phyloP scores from a whole-genome alignment of 345 rosid genomes.

The Pistacia integerrima region DNA sequence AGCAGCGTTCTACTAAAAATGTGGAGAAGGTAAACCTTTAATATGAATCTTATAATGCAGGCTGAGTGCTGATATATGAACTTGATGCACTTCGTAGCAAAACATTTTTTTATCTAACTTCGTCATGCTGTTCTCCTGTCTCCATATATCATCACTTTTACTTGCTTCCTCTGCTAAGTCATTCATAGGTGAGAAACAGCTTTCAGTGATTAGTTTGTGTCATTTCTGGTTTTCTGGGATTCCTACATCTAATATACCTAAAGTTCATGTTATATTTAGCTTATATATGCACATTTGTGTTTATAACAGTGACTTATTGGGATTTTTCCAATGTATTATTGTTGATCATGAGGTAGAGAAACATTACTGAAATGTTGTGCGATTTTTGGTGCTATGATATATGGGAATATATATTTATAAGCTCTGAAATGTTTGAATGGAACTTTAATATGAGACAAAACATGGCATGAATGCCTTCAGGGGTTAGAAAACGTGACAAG shows the following conservation, averaged over 20 bases:
- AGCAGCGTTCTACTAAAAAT: constrained; percentile 53
- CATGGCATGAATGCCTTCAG: no score
- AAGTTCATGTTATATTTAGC: not conserved
- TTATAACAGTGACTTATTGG: not conserved
- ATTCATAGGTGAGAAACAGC: not conserved
- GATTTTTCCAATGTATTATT: not conserved
- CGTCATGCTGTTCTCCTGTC: not conserved
- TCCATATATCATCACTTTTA: not conserved
- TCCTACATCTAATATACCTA: not conserved
- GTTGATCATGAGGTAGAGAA: not conserved
- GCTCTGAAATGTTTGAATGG: no score
- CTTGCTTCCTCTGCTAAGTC: not conserved
- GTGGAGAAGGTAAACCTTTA: constrained; percentile 49
- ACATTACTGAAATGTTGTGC: not conserved
- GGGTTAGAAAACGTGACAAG: no score
- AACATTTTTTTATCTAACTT: not conserved
- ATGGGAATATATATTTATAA: no score
- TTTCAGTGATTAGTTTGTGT: not conserved
- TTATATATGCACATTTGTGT: not conserved
- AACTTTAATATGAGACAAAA: no score
- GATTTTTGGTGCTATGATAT: not conserved
- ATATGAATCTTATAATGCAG: not conserved
- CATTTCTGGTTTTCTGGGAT: not conserved
- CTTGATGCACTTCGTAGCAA: not conserved
- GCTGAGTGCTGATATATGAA: not conserved